Evolutionary conservation across 2,329 filamentous ascomycete species (phyloP).

Genomic region (Verruconis gallopava): DNA sequence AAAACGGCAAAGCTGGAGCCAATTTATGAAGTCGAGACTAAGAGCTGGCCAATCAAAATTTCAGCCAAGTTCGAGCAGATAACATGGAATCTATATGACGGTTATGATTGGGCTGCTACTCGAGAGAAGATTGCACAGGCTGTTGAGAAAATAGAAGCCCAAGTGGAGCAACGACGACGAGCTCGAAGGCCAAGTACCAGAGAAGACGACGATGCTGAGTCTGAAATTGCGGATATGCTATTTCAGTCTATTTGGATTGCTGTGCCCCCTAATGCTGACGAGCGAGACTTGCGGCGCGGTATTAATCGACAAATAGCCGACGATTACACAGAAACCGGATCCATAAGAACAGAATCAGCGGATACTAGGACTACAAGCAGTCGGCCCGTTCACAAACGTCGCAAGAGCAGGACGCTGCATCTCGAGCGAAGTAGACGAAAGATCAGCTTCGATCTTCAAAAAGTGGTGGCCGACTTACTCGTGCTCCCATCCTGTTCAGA

Average conservation of each 20-base stretch:
- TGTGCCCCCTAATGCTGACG: slow-evolving; percentile 75
- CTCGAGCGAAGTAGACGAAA: slow-evolving; percentile 79
- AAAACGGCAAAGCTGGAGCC: slow-evolving; percentile 60
- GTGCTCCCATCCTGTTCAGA: slow-evolving; percentile 62
- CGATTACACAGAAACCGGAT: slow-evolving; percentile 76
- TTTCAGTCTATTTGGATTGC: slow-evolving; percentile 99
- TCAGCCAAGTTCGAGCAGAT: slow-evolving; percentile 77
- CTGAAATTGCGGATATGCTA: slow-evolving; percentile 85
- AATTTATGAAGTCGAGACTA: slow-evolving; percentile 47
- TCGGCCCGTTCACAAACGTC: slow-evolving; percentile 14
- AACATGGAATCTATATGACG: slow-evolving; percentile 97
- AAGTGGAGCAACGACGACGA: slow-evolving; percentile 59
- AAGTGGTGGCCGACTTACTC: slow-evolving; percentile 70
- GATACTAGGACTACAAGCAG: slow-evolving; percentile 21
- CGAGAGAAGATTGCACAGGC: slow-evolving; percentile 76
- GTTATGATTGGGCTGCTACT: slow-evolving; percentile 89
- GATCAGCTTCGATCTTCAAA: slow-evolving; percentile 84
- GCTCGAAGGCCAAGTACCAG: slow-evolving; percentile 43
- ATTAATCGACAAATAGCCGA: slow-evolving; percentile 88
- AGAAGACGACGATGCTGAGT: slow-evolving; percentile 57
- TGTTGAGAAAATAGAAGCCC: slow-evolving; percentile 74
- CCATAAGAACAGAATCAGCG: slow-evolving; percentile 58
- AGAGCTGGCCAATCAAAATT: slow-evolving; percentile 60
- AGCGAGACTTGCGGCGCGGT: slow-evolving; percentile 62
- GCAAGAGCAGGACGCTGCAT: slow-evolving; percentile 46